These are phyloP conservation scores for Setaria viridis DNA, from an alignment of 202 grass and related monocot species.

Conservation along the genomic window DNA sequence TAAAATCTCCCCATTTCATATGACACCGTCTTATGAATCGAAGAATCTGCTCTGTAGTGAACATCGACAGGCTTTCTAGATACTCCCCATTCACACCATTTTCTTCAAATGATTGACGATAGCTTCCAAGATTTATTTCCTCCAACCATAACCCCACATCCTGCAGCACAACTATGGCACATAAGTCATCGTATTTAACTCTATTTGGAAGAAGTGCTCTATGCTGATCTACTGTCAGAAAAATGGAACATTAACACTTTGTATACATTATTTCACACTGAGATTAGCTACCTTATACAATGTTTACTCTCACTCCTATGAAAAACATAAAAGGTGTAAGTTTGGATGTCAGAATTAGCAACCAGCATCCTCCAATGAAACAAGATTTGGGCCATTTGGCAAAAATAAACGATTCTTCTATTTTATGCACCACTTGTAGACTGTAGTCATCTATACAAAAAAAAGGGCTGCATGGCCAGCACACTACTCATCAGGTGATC, in stretches of 20 bases:
- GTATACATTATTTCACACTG: neutral
- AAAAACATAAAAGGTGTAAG: neutral
- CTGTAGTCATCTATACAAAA: neutral
- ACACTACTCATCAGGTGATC: neutral
- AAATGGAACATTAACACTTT: neutral
- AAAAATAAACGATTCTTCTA: neutral
- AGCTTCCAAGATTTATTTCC: slow-evolving; percentile 84
- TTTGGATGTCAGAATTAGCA: slow-evolving; percentile 2
- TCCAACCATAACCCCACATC: slow-evolving; percentile 95
- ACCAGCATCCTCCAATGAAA: neutral
- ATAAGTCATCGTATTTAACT: neutral
- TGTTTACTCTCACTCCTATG: neutral
- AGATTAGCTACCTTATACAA: slow-evolving; percentile 16
- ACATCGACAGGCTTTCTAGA: slow-evolving; percentile 80
- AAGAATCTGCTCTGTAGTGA: slow-evolving; percentile 90
- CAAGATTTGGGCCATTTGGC: neutral
- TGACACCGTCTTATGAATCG: slow-evolving; percentile 89
- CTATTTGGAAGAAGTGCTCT: slow-evolving; percentile 9
- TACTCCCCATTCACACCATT: slow-evolving; percentile 94
- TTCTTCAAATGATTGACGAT: slow-evolving; percentile 75
- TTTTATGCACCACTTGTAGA: neutral
- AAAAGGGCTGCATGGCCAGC: neutral
- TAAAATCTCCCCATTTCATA: slow-evolving; percentile 97
- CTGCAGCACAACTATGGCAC: slow-evolving; percentile 44
- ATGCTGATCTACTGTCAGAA: neutral